Evolutionary conservation across 306 rosid species (phyloP).

Genomic region (Oxytropis ochrocephala): DNA sequence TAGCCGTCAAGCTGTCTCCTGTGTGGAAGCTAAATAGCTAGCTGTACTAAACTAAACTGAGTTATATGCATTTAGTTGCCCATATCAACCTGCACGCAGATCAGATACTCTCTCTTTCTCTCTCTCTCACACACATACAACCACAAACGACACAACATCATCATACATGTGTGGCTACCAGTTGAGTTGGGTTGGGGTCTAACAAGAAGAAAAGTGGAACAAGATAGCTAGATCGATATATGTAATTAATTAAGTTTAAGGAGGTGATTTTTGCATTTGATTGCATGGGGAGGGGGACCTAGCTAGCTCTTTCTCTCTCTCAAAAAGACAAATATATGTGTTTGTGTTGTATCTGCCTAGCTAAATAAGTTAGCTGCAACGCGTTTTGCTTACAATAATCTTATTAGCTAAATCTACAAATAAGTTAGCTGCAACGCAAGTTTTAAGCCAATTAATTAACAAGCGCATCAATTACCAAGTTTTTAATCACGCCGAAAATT

Average conservation of each 20-base stretch:
- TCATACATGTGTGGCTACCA: slow-evolving; percentile 26
- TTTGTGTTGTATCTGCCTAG: too few species aligned
- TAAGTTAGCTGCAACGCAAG: too few species aligned
- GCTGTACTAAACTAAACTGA: slow-evolving; percentile 30
- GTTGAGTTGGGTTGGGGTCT: too few species aligned
- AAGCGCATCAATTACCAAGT: too few species aligned
- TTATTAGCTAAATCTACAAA: too few species aligned
- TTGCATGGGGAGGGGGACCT: too few species aligned
- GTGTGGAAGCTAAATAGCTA: slow-evolving; percentile 40
- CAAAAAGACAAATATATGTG: too few species aligned
- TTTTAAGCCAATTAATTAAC: too few species aligned
- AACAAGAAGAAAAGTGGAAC: not conserved
- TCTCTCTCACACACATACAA: not conserved
- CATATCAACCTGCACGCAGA: slow-evolving; percentile 28
- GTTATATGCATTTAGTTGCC: slow-evolving; percentile 16
- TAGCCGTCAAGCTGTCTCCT: slow-evolving; percentile 60
- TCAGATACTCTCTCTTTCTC: slow-evolving; percentile 8
- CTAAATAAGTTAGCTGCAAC: not conserved
- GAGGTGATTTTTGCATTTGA: slow-evolving; percentile 11
- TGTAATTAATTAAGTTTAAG: not conserved
- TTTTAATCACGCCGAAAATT: too few species aligned
- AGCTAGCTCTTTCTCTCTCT: too few species aligned
- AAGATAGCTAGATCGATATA: not conserved
- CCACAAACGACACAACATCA: not conserved
- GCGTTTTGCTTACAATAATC: not conserved